Conservation (phyloP, 768 basidiomycete species). For the Fomitopsis pulvina region DNA sequence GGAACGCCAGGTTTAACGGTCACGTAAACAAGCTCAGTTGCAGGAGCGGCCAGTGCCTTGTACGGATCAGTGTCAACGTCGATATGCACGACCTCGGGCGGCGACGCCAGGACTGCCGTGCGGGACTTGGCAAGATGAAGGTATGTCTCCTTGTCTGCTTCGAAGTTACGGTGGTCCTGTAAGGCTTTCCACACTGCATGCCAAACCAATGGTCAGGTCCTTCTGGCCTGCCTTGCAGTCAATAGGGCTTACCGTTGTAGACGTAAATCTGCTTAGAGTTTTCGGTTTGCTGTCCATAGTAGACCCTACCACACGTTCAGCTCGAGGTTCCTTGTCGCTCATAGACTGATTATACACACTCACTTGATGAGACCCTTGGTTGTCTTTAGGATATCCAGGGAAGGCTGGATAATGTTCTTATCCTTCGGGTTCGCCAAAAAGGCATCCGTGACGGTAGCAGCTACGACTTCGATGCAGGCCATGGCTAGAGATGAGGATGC, state of each 20-base stretch:
- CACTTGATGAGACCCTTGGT: slow-evolving; percentile 1
- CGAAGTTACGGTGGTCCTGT: slow-evolving; percentile 1
- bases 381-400: slow-evolving; percentile 12
- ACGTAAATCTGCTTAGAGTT: slow-evolving; percentile 11
- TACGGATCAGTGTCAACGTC: slow-evolving; percentile 7
- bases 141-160: slow-evolving; percentile 6
- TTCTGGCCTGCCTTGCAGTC: neutral
- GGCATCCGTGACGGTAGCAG: slow-evolving; percentile 9
- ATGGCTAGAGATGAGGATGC: too few species aligned
- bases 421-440: slow-evolving; percentile 11
- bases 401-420: slow-evolving; percentile 4
- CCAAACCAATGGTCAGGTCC: too few species aligned
- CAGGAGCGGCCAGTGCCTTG: slow-evolving; percentile 9
- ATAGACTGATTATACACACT: neutral
- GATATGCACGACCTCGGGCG: slow-evolving; percentile 5
- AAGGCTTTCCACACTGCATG: slow-evolving; percentile 12
- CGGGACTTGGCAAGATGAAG: slow-evolving; percentile 3
- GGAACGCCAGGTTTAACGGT: slow-evolving; percentile 6
- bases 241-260: slow-evolving; percentile 9
- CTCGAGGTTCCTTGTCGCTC: neutral
- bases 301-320: slow-evolving; percentile 4
- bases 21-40: slow-evolving; percentile 9
- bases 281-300: slow-evolving; percentile 12
- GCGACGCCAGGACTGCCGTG: neutral
- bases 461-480: slow-evolving; percentile 13